Evolutionary conservation across 352 stramenopile genomes (phyloP).

Genomic region (Pythium vanterpoolii): DNA sequence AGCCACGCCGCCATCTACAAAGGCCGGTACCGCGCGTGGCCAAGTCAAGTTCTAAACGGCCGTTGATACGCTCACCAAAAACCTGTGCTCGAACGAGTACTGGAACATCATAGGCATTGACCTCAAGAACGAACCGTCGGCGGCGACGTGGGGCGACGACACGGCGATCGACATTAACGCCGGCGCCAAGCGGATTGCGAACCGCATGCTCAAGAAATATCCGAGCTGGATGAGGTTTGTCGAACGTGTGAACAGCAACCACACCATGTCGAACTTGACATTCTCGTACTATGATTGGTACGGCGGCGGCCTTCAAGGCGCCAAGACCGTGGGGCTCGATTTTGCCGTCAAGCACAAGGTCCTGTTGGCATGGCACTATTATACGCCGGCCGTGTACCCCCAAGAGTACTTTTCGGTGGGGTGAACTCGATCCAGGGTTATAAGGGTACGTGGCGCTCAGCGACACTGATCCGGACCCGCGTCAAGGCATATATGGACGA

Average conservation of each 20-base stretch:
- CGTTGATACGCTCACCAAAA: constrained; percentile 37
- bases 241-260: constrained; percentile 45
- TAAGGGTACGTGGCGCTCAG: constrained; percentile 49
- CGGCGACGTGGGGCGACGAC: constrained; percentile 51
- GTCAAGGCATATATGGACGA: constrained; percentile 54
- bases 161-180: constrained; percentile 42
- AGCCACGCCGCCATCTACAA: constrained; percentile 46
- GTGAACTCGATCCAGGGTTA: constrained; percentile 34
- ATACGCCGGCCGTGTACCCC: constrained; percentile 60
- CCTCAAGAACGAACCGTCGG: constrained; percentile 60
- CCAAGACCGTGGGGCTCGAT: constrained; percentile 36
- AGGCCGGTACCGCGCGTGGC: constrained; percentile 37
- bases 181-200: constrained; percentile 43
- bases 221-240: constrained; percentile 73
- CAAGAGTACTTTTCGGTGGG: constrained; percentile 61
- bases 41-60: constrained; percentile 30
- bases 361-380: constrained; percentile 76
- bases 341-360: constrained; percentile 61
- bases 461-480: constrained; percentile 32
- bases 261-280: constrained; percentile 35
- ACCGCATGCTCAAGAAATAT: constrained; percentile 67
- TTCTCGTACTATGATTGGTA: constrained; percentile 72
- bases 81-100: constrained; percentile 57
- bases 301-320: constrained; percentile 47
- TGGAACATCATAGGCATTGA: constrained; percentile 79